Conservation (phyloP, 1,284 basidiomycete species). For the Porodaedalea pini region DNA sequence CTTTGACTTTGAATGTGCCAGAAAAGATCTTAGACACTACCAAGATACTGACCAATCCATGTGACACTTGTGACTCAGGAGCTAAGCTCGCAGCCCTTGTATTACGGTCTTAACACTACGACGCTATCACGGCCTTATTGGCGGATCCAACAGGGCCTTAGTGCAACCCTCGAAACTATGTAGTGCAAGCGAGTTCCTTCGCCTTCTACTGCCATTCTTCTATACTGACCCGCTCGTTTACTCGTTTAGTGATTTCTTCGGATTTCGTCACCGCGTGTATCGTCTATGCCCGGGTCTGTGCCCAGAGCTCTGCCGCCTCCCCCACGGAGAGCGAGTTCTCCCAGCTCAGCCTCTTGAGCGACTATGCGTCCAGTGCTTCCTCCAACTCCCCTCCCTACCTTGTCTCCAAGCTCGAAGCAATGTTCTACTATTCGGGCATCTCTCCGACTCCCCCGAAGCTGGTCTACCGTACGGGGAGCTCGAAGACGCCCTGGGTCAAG, state of each 20-base stretch:
- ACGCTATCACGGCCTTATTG: too few relatives aligned
- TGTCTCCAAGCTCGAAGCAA: constrained; percentile 19
- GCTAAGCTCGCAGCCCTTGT: too few relatives aligned
- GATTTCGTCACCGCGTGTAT: constrained; percentile 21
- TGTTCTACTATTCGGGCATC: constrained; percentile 22
- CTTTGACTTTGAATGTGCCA: too few relatives aligned
- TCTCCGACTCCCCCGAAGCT: constrained; percentile 21
- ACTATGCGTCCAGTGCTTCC: constrained; percentile 22
- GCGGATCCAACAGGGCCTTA: too few relatives aligned
- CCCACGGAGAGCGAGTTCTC: constrained; percentile 20
- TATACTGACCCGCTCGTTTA: constrained; percentile 23
- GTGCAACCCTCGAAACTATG: too few relatives aligned
- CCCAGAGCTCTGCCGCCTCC: constrained; percentile 18
- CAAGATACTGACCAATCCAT: too few relatives aligned
- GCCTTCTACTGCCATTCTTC: too few relatives aligned
- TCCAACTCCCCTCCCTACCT: constrained; percentile 20
- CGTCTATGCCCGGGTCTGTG: constrained; percentile 12
- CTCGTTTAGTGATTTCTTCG: constrained; percentile 23
- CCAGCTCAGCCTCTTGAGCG: constrained; percentile 21
- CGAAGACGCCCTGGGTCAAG: constrained; percentile 20
- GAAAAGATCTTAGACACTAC: too few relatives aligned
- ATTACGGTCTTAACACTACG: too few relatives aligned
- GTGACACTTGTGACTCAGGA: too few relatives aligned
- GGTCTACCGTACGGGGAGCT: constrained; percentile 19
- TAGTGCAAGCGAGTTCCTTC: too few relatives aligned